These are phyloP conservation scores for Ogataea henricii DNA, from an alignment of 805 yeast species.

Conservation along the genomic window DNA sequence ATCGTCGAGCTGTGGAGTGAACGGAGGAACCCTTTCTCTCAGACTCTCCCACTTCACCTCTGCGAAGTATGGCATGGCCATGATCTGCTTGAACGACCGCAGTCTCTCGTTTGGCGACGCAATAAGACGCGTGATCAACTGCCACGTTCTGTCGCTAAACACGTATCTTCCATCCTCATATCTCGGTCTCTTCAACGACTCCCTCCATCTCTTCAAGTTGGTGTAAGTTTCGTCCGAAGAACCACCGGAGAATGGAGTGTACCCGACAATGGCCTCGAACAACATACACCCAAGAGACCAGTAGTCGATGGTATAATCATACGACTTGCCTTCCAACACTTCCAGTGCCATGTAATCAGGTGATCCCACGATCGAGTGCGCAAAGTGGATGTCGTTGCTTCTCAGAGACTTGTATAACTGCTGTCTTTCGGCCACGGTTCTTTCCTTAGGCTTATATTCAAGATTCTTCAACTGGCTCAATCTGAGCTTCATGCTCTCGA, in stretches of 20 bases:
- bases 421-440: slow-evolving; percentile 86
- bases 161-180: slow-evolving; percentile 89
- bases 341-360: slow-evolving; percentile 99
- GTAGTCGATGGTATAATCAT: slow-evolving; percentile 95
- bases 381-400: slow-evolving; percentile 78
- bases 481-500: slow-evolving; percentile 84
- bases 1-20: slow-evolving; percentile 93
- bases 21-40: slow-evolving; percentile 81
- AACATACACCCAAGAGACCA: slow-evolving; percentile 99
- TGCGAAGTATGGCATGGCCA: slow-evolving; percentile 74
- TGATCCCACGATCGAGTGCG: slow-evolving; percentile 94
- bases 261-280: slow-evolving; percentile 94
- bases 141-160: slow-evolving; percentile 97
- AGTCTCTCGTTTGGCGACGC: slow-evolving; percentile 77
- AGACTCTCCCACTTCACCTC: slow-evolving; percentile 80
- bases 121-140: slow-evolving; percentile 72
- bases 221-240: slow-evolving; percentile 93
- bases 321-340: slow-evolving; percentile 89
- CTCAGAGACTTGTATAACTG: slow-evolving; percentile 77
- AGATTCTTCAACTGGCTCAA: slow-evolving; percentile 69
- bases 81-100: slow-evolving; percentile 78
- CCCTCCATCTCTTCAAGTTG: slow-evolving; percentile 90
- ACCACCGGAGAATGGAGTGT: slow-evolving; percentile 95
- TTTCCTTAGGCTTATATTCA: slow-evolving; percentile 64
- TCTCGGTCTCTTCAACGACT: slow-evolving; percentile 84